A percentile compares a stretch with the other conserved stretches of the same genome.
Evolutionary conservation across 2,329 filamentous ascomycete species (phyloP).

Genomic region (Neonectria sp.): DNA sequence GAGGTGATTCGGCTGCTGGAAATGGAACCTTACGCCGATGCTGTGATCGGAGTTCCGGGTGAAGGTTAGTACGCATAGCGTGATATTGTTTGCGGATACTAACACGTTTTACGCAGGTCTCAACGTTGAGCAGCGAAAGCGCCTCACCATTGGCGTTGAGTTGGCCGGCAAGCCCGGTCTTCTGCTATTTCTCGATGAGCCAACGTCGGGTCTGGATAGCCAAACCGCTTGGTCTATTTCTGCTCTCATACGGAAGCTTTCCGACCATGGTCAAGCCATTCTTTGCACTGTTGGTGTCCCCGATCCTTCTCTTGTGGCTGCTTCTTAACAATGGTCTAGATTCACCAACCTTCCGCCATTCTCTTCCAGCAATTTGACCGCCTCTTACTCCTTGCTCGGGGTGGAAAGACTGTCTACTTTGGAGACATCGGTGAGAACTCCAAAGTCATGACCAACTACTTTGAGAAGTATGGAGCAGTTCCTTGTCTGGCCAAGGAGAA

Average conservation of each 20-base stretch:
- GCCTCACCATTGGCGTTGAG: conserved; percentile 73
- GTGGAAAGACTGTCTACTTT: conserved; percentile 79
- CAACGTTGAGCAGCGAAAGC: conserved; percentile 74
- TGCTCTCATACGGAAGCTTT: conserved; percentile 73
- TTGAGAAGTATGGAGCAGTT: conserved; percentile 74
- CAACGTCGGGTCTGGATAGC: conserved; percentile 73
- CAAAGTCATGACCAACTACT: conserved; percentile 71
- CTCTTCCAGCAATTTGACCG: conserved; percentile 72
- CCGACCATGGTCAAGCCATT: conserved; percentile 67
- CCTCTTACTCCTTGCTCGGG: conserved; percentile 74
- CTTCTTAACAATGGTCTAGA: conserved; percentile 33
- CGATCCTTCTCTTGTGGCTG: neutral
- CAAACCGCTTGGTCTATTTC: conserved; percentile 76
- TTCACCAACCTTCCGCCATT: conserved; percentile 69
- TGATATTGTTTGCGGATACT: neutral
- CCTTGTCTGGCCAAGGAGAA: conserved; percentile 74
- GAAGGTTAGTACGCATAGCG: conserved; percentile 51
- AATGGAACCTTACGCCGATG: conserved; percentile 77
- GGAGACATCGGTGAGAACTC: conserved; percentile 76
- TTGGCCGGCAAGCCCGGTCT: conserved; percentile 70
- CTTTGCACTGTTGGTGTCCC: conserved; percentile 60
- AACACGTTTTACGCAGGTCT: conserved; percentile 55
- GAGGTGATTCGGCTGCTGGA: conserved; percentile 76
- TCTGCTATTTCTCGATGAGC: conserved; percentile 74
- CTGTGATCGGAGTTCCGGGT: conserved; percentile 75